phyloP scores from a whole-genome alignment of 257 asterid species.

The Solanum commersonii region DNA sequence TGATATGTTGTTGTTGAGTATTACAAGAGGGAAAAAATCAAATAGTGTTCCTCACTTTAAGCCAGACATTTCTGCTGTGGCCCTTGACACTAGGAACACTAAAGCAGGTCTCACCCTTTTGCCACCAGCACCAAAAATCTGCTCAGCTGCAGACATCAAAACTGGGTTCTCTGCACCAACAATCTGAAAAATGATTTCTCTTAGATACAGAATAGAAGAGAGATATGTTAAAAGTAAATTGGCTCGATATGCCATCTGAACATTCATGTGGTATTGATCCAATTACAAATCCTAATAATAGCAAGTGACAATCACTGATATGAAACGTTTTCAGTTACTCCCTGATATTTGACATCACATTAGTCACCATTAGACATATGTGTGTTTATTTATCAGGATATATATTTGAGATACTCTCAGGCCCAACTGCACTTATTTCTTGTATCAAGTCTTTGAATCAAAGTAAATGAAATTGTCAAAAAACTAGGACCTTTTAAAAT shows the following conservation, averaged over 20 bases:
- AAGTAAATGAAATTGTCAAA: background rate
- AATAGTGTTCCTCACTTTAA: conserved; percentile 42
- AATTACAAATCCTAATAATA: background rate
- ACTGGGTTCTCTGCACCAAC: conserved; percentile 98
- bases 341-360: background rate
- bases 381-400: background rate
- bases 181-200: conserved; percentile 38
- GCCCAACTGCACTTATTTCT: background rate
- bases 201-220: conserved; percentile 8
- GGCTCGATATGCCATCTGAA: background rate
- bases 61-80: conserved; percentile 73
- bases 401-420: background rate
- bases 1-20: background rate
- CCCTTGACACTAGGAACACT: conserved; percentile 83
- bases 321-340: background rate
- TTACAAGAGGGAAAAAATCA: background rate
- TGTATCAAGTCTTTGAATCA: background rate
- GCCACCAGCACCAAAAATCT: conserved; percentile 97
- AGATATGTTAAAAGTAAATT: background rate
- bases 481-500: background rate
- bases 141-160: conserved; percentile 94
- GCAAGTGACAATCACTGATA: background rate
- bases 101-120: conserved; percentile 95
- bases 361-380: background rate
- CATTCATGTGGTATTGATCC: background rate